These are phyloP conservation scores for Lichtheimia ornata DNA, from an alignment of 371 early-diverging fungal species.

Conservation along the genomic window DNA sequence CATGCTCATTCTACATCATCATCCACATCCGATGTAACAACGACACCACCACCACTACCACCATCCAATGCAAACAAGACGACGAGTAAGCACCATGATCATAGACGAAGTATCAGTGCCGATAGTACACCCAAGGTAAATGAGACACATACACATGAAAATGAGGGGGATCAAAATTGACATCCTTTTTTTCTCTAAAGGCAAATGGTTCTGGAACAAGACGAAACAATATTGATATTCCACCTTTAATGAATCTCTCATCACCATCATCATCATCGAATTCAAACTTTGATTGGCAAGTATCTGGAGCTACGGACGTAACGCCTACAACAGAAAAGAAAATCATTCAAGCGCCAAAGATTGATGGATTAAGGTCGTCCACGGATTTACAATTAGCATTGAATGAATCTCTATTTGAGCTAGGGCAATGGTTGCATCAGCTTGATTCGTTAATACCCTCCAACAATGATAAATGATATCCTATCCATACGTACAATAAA, in stretches of 20 bases:
- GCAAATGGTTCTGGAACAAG: not conserved
- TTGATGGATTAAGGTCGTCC: constrained; percentile 27
- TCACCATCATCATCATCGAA: not conserved
- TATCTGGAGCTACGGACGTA: constrained; percentile 4
- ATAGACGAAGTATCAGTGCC: constrained; percentile 45
- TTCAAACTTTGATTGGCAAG: constrained; percentile 12
- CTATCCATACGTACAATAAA: too few species aligned
- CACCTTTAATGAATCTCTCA: constrained; percentile 2
- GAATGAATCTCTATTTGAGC: constrained; percentile 25
- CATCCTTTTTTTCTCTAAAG: not conserved
- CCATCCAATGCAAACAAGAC: not conserved
- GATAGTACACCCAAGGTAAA: constrained; percentile 25
- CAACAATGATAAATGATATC: too few species aligned
- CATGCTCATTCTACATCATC: not conserved
- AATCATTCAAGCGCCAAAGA: constrained; percentile 18
- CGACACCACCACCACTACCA: too few species aligned
- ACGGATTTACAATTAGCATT: constrained; percentile 33
- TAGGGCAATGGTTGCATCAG: constrained; percentile 34
- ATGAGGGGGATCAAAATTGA: not conserved
- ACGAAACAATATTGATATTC: constrained; percentile 8
- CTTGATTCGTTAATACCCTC: constrained; percentile 7
- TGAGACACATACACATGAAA: too few species aligned
- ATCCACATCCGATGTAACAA: not conserved
- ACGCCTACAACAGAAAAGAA: constrained; percentile 6
- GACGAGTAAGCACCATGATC: constrained; percentile 14